Percentiles rank a stretch among this genome's conserved stretches.
Evolutionary conservation across 305 asterid genomes (phyloP).

Genomic region (Solanum chacoense): DNA sequence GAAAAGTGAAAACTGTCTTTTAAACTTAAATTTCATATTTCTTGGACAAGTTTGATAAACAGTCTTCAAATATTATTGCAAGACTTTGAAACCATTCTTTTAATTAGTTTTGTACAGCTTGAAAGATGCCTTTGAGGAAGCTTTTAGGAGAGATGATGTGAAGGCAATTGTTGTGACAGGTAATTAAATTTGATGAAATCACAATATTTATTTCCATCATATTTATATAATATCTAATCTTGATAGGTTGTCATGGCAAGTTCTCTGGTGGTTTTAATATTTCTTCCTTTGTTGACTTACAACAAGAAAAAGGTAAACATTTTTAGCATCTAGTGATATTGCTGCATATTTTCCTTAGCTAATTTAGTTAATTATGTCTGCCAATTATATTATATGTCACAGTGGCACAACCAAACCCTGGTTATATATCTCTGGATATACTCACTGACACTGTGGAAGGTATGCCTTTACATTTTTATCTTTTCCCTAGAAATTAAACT

Average conservation of each 20-base stretch:
- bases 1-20: not conserved
- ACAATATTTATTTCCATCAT: not conserved
- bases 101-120: conserved; percentile 70
- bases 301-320: conserved; percentile 52
- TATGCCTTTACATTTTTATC: conserved; percentile 12
- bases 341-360: not conserved
- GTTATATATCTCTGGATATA: conserved; percentile 77
- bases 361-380: not conserved
- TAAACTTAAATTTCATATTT: not conserved
- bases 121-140: conserved; percentile 63
- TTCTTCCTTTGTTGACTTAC: conserved; percentile 60
- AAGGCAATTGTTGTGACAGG: conserved; percentile 87
- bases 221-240: not conserved
- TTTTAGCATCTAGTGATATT: not conserved
- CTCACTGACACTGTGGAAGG: conserved; percentile 81
- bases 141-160: conserved; percentile 66
- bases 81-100: not conserved
- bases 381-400: not conserved
- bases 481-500: not conserved
- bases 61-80: not conserved
- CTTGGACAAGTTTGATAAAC: not conserved
- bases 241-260: conserved; percentile 83
- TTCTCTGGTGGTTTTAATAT: conserved; percentile 94
- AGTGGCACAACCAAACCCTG: conserved; percentile 78
- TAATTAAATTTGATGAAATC: conserved; percentile 1